Evolutionary conservation across 2,329 filamentous ascomycete species (phyloP), one percentile per base, ranked within the genome.

Genomic region (Colletotrichum ledebouriae): DNA sequence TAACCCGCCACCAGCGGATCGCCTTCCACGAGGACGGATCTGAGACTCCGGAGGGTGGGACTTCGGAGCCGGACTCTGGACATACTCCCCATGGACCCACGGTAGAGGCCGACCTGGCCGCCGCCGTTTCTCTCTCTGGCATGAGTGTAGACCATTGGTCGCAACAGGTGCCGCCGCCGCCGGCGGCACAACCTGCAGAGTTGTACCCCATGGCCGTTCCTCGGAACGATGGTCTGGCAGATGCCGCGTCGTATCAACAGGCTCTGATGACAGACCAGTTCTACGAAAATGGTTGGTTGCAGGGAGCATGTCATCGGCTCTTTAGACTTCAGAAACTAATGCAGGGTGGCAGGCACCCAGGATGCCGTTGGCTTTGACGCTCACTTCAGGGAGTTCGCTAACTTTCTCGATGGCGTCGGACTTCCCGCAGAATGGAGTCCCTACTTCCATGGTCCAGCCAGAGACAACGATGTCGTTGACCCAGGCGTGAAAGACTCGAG

Each of bases 1-100:
- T 84, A 70, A 83, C 81, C 55, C 78, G 82, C 22, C 82, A 83
- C 70, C 78, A 83, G 66, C 78, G 81, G 59, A 78, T 83, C 50
- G 63, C 73, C 4, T 73, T 76, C 6, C 80, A 82, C 70, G 71
- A 74, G 41, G 73, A 75, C 47, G 75, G 67, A n/a, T 70, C 76
- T 52, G 67, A 53, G 33, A 67, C 67, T 20, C 63, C 67, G 17
- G 58, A 46, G 22, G 67, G 37, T 9, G 29, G 29, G 2, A 25
- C 57, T 4, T 63, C 67, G 67, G 67, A 63, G 70, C 74, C 57
- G 67, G 73, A 34, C 72, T 74, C 78, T 34, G 76, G 77, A n/a
- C 47, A 60, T 9, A 42, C 15, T 59, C 74, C 75, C 55, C 72
- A 73, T 39, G 75, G 77, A 58, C 73, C 78, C 22, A 22, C 47